These are phyloP conservation scores for Trichoderma gamsii DNA, from an alignment of 495 filamentous ascomycete genomes.

Conservation along the genomic window DNA sequence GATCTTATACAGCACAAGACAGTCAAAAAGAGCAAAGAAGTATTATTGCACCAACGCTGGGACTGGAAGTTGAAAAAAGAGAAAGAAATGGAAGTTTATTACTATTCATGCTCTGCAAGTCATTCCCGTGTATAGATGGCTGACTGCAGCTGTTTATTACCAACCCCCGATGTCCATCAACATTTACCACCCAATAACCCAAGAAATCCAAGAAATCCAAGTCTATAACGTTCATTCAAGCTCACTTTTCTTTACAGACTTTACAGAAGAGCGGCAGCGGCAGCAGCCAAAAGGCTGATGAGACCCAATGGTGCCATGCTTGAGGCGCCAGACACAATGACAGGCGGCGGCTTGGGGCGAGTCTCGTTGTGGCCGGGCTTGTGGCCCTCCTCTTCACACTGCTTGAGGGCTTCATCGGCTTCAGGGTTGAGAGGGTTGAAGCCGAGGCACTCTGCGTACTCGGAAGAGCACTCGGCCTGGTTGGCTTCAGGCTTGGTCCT, in stretches of 20 bases:
- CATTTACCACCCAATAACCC: not conserved
- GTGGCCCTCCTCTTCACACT: conserved; percentile 12
- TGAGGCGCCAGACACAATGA: not conserved
- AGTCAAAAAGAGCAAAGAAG: too few relatives aligned
- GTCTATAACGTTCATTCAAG: not conserved
- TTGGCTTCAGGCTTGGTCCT: not conserved
- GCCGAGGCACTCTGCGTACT: conserved; percentile 5
- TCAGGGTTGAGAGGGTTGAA: not conserved
- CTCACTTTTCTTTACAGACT: not conserved
- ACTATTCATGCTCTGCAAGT: not conserved
- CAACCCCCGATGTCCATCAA: not conserved
- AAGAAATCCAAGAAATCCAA: not conserved
- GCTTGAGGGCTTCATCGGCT: not conserved
- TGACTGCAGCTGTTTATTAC: not conserved
- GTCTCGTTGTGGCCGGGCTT: conserved; percentile 18
- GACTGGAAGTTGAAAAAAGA: too few relatives aligned
- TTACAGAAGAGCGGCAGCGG: not conserved
- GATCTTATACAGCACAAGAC: too few relatives aligned
- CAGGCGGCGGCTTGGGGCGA: not conserved
- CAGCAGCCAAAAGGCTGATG: not conserved
- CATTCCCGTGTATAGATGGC: too few relatives aligned
- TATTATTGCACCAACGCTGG: too few relatives aligned
- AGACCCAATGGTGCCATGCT: not conserved
- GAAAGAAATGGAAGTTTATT: not conserved
- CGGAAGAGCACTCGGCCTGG: conserved; percentile 1